Conservation (phyloP, 306 rosid species). For the Castanea sativa region DNA sequence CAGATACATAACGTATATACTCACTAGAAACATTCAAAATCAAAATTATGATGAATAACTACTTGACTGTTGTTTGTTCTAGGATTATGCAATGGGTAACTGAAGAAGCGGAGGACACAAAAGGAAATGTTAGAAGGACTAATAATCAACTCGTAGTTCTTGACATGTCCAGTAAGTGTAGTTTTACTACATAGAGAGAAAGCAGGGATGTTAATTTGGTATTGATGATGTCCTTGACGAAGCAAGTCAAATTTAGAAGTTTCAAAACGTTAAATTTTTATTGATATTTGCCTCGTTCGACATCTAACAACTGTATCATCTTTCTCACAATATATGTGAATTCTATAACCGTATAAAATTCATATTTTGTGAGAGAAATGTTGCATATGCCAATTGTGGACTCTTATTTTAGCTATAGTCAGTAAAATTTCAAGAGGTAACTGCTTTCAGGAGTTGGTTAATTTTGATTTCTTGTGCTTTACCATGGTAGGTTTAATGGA, state of each 20-base stretch:
- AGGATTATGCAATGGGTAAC: conserved; percentile 60
- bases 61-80: conserved; percentile 9
- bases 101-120: conserved; percentile 34
- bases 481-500: conserved; percentile 53
- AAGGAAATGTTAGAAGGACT: conserved; percentile 31
- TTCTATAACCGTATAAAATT: too few relatives aligned
- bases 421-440: not conserved
- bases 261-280: too few relatives aligned
- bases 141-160: conserved; percentile 49
- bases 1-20: not conserved
- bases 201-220: not conserved
- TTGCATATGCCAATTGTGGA: not conserved
- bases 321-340: too few relatives aligned
- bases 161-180: conserved; percentile 69
- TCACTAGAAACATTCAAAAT: not conserved
- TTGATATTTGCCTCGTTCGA: too few relatives aligned
- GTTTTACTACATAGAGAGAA: not conserved
- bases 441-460: not conserved
- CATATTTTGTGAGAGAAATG: too few relatives aligned
- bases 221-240: too few relatives aligned
- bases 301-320: too few relatives aligned
- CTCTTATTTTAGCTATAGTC: not conserved
- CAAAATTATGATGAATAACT: not conserved
- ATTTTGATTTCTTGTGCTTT: not conserved
- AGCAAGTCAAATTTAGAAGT: too few relatives aligned